These are phyloP conservation scores for Xenoacremonium recifei DNA, from an alignment of 2,329 filamentous ascomycete genomes.

Conservation along the genomic window DNA sequence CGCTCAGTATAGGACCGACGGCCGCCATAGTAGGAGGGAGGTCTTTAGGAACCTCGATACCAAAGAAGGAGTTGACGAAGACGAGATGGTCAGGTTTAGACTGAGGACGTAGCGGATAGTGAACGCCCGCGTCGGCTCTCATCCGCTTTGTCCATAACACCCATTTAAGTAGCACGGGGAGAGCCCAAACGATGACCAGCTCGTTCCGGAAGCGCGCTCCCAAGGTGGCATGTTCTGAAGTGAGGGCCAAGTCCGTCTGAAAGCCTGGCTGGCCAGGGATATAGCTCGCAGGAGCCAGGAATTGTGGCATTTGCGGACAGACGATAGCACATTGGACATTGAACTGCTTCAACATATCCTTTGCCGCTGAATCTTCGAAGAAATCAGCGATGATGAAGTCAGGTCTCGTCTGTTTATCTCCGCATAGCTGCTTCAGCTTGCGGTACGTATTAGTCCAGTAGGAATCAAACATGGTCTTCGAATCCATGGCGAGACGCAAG, in stretches of 20 bases:
- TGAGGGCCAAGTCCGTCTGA: constrained; percentile 35
- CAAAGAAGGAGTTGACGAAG: constrained; percentile 44
- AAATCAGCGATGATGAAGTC: constrained; percentile 43
- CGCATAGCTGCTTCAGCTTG: constrained; percentile 13
- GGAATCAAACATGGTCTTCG: constrained; percentile 37
- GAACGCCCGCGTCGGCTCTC: constrained; percentile 33
- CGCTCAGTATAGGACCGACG: constrained; percentile 40
- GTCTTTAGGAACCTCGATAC: constrained; percentile 40
- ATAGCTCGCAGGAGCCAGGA: constrained; percentile 36
- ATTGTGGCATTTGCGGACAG: constrained; percentile 41
- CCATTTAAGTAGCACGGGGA: constrained; percentile 29
- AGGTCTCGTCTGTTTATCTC: constrained; percentile 25
- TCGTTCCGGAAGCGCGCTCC: constrained; percentile 36
- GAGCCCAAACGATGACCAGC: constrained; percentile 27
- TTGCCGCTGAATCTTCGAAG: constrained; percentile 39
- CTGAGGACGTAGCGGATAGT: constrained; percentile 24
- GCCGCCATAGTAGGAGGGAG: constrained; percentile 37
- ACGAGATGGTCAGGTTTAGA: constrained; percentile 40
- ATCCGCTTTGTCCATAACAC: constrained; percentile 30
- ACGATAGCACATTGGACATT: constrained; percentile 37
- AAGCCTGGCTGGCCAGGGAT: constrained; percentile 42
- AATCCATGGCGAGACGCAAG: constrained; percentile 29
- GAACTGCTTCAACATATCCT: constrained; percentile 38
- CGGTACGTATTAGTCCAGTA: constrained; percentile 33
- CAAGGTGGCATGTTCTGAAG: constrained; percentile 38